phyloP scores from a whole-genome alignment of 2,329 filamentous ascomycete genomes.

The Akanthomyces muscarius region DNA sequence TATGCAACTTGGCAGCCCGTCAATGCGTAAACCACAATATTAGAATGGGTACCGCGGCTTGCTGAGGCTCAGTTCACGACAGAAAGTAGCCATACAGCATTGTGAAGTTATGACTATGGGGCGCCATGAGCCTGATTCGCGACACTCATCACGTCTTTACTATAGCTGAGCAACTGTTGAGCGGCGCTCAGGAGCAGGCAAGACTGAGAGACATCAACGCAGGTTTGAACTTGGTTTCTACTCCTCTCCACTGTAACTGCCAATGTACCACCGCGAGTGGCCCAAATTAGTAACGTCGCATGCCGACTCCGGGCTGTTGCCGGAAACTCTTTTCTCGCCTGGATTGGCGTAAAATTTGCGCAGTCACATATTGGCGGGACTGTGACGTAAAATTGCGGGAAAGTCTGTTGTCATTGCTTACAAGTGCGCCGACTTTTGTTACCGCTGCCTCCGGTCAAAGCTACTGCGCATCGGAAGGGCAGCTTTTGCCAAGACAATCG shows the following conservation, averaged over 20 bases:
- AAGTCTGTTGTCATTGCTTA: background rate
- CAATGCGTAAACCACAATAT: background rate
- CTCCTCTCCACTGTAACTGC: background rate
- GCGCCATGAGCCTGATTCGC: too few relatives aligned
- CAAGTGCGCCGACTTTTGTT: background rate
- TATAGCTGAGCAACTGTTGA: background rate
- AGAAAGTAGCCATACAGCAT: background rate
- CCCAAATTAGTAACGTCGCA: background rate
- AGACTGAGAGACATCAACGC: background rate
- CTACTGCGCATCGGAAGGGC: background rate
- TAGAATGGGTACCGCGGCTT: background rate
- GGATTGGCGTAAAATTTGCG: background rate
- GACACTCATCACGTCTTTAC: background rate
- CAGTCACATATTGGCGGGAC: background rate
- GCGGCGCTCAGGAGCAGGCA: background rate
- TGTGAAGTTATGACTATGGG: background rate
- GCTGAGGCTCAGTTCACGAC: too few relatives aligned
- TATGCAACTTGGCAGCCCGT: background rate
- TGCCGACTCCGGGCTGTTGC: background rate
- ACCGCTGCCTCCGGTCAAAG: background rate
- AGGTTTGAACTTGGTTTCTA: background rate
- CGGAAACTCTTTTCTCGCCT: background rate
- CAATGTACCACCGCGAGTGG: background rate
- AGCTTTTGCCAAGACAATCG: background rate
- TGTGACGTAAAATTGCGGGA: background rate